Evolutionary conservation across 495 filamentous ascomycete genomes (phyloP), one percentile per base, ranked within the genome.

Genomic region (Penicillium bovifimosum): DNA sequence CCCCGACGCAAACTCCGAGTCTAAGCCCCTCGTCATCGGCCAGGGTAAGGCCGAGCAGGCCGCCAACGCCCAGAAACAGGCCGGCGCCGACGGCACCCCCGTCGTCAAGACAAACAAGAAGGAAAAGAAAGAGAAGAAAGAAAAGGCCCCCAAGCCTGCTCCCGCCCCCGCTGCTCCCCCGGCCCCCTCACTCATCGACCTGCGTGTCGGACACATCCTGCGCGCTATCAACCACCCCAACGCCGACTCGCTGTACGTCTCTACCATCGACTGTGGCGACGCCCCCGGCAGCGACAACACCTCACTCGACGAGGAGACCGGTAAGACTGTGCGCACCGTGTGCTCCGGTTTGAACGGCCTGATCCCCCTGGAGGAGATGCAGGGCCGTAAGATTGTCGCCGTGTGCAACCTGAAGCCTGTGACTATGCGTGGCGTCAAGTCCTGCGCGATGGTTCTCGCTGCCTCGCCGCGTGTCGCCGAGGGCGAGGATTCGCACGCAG

Each of bases 401-500:
- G 91, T 98, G 18, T 95, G 90, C 76, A 98, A 98, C 70, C 77
- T 98, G 60, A 98, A 98, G 80, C 93, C 93, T 9, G 93, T 96
- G 58, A 96, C 92, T 61, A 97, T 98, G 93, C 85, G 95, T 33
- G 92, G 95, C 50, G 87, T 98, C 73, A 96, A 96, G 76, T 93
- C 88, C 41, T 80, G 76, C 32, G 93, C 93, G 50, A 96, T 98
- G 95, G 93, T 98, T 10, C 78, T 98, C 24, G 95, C 95, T 13
- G 93, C 93, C 13, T 96, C 91, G 10, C 93, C 92, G 10, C 74
- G 80, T 42, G 71, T 87, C 29, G 69, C 70, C 6, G 87, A 91
- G 61, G 92, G 89, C 24, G 86, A 77, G 38, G 91, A 95, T 62
- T 79, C 85, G 49, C 91, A 96, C 75, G 85, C 83, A 59, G 91